A percentile compares a stretch with the other conserved stretches of the same genome.
phyloP scores from a whole-genome alignment of 2,329 filamentous ascomycete species.

The Nannizziopsis barbatae region DNA sequence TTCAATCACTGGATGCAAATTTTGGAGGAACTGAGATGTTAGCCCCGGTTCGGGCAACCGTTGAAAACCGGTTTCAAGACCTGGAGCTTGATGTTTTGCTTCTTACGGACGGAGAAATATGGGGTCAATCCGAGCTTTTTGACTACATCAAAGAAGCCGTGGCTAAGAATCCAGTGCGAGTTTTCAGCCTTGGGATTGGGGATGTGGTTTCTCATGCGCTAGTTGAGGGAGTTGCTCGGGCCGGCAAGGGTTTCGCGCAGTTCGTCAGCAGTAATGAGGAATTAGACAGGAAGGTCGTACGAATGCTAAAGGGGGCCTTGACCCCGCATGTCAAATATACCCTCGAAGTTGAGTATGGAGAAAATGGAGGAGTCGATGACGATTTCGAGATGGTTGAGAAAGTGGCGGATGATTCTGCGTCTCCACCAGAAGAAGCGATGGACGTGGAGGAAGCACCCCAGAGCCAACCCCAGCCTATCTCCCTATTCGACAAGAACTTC shows the following conservation, averaged over 20 bases:
- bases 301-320: slow-evolving; percentile 62
- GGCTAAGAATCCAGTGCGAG: slow-evolving; percentile 37
- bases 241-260: slow-evolving; percentile 49
- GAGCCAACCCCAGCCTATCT: slow-evolving; percentile 39
- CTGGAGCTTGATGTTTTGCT: slow-evolving; percentile 20
- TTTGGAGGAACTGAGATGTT: slow-evolving; percentile 12
- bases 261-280: slow-evolving; percentile 52
- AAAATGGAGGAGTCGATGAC: slow-evolving; percentile 19
- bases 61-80: slow-evolving; percentile 38
- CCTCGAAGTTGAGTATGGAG: slow-evolving; percentile 51
- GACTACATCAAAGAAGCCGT: slow-evolving; percentile 18
- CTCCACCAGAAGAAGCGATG: slow-evolving; percentile 10
- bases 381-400: slow-evolving; percentile 55
- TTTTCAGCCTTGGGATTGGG: slow-evolving; percentile 48
- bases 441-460: slow-evolving; percentile 8
- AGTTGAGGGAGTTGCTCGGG: slow-evolving; percentile 48
- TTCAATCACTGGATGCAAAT: slow-evolving; percentile 32
- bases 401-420: slow-evolving; percentile 24
- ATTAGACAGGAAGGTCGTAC: slow-evolving; percentile 56
- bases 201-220: slow-evolving; percentile 44
- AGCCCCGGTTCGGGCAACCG: slow-evolving; percentile 36
- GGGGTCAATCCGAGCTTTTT: slow-evolving; percentile 6
- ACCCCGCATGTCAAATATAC: slow-evolving; percentile 54
- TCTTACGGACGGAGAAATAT: slow-evolving; percentile 12
- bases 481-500: slow-evolving; percentile 46